phyloP scores from a whole-genome alignment of 1,284 basidiomycete genomes.

The Ustilago tritici region DNA sequence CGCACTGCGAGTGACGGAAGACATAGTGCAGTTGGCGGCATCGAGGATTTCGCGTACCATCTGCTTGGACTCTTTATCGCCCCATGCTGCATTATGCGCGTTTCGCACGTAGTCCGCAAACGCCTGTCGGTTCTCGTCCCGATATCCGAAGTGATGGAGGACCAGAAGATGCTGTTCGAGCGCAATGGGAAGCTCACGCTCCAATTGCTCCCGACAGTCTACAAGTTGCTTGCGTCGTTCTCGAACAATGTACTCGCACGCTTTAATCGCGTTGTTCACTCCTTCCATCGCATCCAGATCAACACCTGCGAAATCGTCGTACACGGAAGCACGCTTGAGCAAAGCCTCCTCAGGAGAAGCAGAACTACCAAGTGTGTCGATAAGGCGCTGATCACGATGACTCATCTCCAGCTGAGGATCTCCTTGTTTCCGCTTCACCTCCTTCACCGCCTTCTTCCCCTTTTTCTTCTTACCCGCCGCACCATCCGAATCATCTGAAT shows the following conservation, averaged over 20 bases:
- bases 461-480: constrained; percentile 29
- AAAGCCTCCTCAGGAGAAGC: constrained; percentile 73
- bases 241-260: constrained; percentile 88
- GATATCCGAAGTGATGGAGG: constrained; percentile 77
- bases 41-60: constrained; percentile 76
- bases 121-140: constrained; percentile 77
- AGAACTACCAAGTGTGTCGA: constrained; percentile 87
- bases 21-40: constrained; percentile 70
- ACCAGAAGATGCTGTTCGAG: constrained; percentile 71
- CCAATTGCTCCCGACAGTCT: constrained; percentile 81
- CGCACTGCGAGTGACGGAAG: constrained; percentile 21
- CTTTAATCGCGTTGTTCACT: constrained; percentile 77
- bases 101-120: constrained; percentile 81
- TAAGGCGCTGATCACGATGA: constrained; percentile 87
- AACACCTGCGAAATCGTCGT: constrained; percentile 53
- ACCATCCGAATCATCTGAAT: constrained; percentile 28
- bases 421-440: constrained; percentile 40
- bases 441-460: constrained; percentile 27
- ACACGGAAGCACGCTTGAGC: constrained; percentile 53
- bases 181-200: constrained; percentile 76
- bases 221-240: constrained; percentile 83
- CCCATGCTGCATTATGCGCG: constrained; percentile 73
- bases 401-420: constrained; percentile 47
- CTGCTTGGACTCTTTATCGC: constrained; percentile 80
- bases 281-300: constrained; percentile 46